A percentile compares a stretch with the other conserved stretches of the same genome.
These are phyloP conservation scores for Gossypium armourianum DNA, from an alignment of 441 rosid species.

Conservation along the genomic window DNA sequence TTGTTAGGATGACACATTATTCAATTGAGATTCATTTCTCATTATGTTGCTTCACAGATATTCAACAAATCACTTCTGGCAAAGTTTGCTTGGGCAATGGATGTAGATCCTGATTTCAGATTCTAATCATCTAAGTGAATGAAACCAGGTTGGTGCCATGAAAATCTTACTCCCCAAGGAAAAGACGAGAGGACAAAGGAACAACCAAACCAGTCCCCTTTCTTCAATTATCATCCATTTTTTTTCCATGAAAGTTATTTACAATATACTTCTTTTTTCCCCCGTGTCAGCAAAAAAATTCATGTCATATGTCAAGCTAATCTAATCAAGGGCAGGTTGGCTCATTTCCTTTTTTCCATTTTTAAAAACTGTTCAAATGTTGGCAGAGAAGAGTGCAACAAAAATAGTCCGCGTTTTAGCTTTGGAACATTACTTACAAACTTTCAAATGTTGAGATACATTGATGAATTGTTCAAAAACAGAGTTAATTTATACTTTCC, in stretches of 20 bases:
- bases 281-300: constrained; percentile 21
- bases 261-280: constrained; percentile 11
- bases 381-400: constrained; percentile 8
- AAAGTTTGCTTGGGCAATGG: constrained; percentile 98
- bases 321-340: constrained; percentile 37
- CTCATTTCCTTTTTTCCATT: constrained; percentile 11
- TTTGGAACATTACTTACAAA: constrained; percentile 19
- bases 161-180: not conserved
- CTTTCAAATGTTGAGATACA: constrained; percentile 14
- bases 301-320: constrained; percentile 38
- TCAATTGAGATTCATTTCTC: not conserved
- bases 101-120: constrained; percentile 88
- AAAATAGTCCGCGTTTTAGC: constrained; percentile 13
- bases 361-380: not conserved
- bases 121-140: constrained; percentile 39
- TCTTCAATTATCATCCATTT: constrained; percentile 10
- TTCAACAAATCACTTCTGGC: constrained; percentile 91
- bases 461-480: constrained; percentile 3
- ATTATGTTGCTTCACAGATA: constrained; percentile 39
- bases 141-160: not conserved
- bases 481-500: not conserved
- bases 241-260: constrained; percentile 17
- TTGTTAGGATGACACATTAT: not conserved
- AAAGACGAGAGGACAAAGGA: not conserved
- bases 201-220: not conserved